These are phyloP conservation scores for Cornus florida DNA, from an alignment of 148 eudicot genomes.

Conservation along the genomic window DNA sequence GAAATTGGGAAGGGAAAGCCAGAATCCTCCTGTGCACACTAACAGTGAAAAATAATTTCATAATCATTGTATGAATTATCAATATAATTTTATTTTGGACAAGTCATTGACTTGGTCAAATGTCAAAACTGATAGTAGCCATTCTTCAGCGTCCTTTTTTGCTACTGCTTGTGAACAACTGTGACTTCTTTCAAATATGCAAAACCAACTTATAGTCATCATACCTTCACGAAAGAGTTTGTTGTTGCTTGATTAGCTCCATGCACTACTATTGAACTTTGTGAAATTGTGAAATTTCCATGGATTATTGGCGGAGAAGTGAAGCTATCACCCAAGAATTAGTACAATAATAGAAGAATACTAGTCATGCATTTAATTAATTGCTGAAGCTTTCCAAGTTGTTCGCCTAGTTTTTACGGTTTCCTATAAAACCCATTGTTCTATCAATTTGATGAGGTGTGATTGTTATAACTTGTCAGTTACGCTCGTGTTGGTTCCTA, in stretches of 20 bases:
- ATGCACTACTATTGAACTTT: neutral
- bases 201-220: neutral
- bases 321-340: neutral
- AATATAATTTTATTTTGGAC: no score
- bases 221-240: neutral
- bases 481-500: neutral
- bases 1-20: no score
- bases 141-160: neutral
- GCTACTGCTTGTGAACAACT: neutral
- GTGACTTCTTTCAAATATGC: neutral
- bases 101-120: no score
- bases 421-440: neutral
- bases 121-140: neutral
- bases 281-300: neutral
- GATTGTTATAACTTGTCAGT: neutral
- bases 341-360: no score
- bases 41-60: no score
- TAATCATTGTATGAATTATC: no score
- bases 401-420: neutral
- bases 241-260: neutral
- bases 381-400: neutral
- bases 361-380: no score
- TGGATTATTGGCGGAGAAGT: neutral
- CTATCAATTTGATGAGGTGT: neutral
- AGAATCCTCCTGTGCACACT: no score